Evolutionary conservation across 164 flowering plant species (phyloP), one percentile per base, ranked within the genome.

Genomic region (Tinospora cordifolia): DNA sequence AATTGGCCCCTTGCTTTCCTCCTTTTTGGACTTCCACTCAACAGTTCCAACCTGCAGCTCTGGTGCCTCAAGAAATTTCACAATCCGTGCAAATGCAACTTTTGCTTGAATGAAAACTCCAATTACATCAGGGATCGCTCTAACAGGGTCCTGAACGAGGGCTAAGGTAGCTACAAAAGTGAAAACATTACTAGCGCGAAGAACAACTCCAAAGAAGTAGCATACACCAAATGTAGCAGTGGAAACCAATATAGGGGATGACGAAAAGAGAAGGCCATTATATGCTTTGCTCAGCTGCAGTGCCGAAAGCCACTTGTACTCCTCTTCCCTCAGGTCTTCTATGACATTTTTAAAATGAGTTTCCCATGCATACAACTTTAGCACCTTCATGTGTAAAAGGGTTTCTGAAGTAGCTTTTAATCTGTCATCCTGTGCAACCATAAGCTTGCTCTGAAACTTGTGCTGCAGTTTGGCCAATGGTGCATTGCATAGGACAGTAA

Each of bases 291-390:
- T 58, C 15, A 67, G 44, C 68, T 78, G 85, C 70, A 85, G 81
- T 15, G 79, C 85, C 7, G 83, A 73, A 22, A 87, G 39, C 84
- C 86, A 84, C 63, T 74, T 82, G 41, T 47, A 70, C 75, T 86
- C 91, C 41, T 51, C 79, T 14, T 71, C 57, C 69, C 90, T 80
- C 17, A 83, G 41, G 1, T 38, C 30, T 63, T 82, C 83, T 12
- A 84, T 79, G 24, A 68, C 82, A 24, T 62, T 74, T 78, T 78
- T 80, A 74, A 86, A 83, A 71, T 83, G 85, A 0, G 75, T 78
- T 44, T 86, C 87, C 87, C 90, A 83, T 0, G 88, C 92, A 75
- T 89, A 85, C 12, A 89, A 71, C 71, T 89, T 88, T 76, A 89
- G 46, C 25, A 89, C 83, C 73, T 84, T 87, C 91, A 87, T 87